These are phyloP conservation scores for Nakataea oryzae DNA, from an alignment of 2,329 filamentous ascomycete genomes.

Conservation along the genomic window DNA sequence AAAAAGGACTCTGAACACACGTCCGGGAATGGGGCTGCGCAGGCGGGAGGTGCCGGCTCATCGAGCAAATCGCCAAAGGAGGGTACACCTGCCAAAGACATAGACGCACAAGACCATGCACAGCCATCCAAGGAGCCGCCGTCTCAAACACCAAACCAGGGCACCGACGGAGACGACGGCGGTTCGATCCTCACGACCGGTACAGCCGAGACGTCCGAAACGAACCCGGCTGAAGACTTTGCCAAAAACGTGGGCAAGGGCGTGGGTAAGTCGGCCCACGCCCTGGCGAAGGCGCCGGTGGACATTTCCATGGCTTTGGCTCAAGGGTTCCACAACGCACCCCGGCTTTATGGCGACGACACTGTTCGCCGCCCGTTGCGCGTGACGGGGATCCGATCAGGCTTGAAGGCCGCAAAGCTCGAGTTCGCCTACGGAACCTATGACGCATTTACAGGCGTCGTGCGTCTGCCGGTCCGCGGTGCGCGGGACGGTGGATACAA, in stretches of 20 bases:
- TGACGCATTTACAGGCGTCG: slow-evolving; percentile 53
- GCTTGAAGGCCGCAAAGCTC: slow-evolving; percentile 47
- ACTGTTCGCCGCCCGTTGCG: slow-evolving; percentile 54
- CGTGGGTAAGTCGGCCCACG: slow-evolving; percentile 36
- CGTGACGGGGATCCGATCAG: slow-evolving; percentile 55
- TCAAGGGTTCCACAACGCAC: slow-evolving; percentile 62
- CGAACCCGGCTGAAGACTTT: slow-evolving; percentile 27
- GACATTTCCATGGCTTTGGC: slow-evolving; percentile 51
- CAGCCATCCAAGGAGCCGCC: background rate
- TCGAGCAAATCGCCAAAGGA: background rate
- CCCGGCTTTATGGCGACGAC: slow-evolving; percentile 58
- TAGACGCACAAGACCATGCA: background rate
- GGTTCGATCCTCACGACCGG: slow-evolving; percentile 12
- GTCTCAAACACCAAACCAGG: slow-evolving; percentile 1
- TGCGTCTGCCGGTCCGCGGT: slow-evolving; percentile 46
- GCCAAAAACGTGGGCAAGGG: slow-evolving; percentile 40
- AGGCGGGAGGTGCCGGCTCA: background rate
- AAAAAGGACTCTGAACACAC: background rate
- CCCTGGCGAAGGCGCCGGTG: slow-evolving; percentile 46
- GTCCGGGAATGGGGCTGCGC: background rate
- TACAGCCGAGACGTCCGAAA: slow-evolving; percentile 18
- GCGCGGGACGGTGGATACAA: slow-evolving; percentile 38
- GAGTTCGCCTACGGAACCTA: slow-evolving; percentile 55
- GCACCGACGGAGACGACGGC: background rate
- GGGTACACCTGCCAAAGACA: background rate